These are phyloP conservation scores for Lasiodiplodia theobromae DNA, from an alignment of 2,329 filamentous ascomycete species.

Conservation along the genomic window DNA sequence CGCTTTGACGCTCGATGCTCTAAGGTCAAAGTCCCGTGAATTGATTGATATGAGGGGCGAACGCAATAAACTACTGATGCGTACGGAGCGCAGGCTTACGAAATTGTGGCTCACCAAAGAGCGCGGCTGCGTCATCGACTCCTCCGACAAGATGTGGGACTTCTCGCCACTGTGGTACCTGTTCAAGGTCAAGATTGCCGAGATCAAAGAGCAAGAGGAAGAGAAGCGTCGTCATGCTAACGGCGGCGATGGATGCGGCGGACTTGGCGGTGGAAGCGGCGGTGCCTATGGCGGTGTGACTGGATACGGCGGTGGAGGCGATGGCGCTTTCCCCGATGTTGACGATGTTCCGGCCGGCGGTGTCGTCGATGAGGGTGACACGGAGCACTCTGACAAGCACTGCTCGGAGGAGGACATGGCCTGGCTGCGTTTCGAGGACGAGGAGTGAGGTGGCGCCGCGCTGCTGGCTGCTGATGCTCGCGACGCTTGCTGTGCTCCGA, in stretches of 20 bases:
- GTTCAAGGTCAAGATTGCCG: background rate
- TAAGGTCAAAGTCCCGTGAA: background rate
- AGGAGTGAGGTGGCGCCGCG: background rate
- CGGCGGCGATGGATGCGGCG: background rate
- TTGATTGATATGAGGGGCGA: background rate
- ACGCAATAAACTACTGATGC: background rate
- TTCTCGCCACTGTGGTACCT: conserved; percentile 28
- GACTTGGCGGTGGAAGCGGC: background rate
- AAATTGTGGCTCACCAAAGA: background rate
- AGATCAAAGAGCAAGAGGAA: background rate
- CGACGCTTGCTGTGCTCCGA: background rate
- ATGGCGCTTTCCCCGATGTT: background rate
- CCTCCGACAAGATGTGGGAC: background rate
- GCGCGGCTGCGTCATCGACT: background rate
- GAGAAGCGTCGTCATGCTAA: background rate
- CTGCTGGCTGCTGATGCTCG: background rate
- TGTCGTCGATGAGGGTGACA: background rate
- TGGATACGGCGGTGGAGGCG: background rate
- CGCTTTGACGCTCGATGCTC: background rate
- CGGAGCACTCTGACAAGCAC: background rate
- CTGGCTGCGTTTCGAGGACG: background rate
- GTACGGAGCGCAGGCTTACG: background rate
- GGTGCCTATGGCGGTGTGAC: background rate
- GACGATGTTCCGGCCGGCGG: background rate
- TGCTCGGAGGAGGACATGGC: background rate